phyloP scores from a whole-genome alignment of 306 rosid species.

The Crotalaria pallida region DNA sequence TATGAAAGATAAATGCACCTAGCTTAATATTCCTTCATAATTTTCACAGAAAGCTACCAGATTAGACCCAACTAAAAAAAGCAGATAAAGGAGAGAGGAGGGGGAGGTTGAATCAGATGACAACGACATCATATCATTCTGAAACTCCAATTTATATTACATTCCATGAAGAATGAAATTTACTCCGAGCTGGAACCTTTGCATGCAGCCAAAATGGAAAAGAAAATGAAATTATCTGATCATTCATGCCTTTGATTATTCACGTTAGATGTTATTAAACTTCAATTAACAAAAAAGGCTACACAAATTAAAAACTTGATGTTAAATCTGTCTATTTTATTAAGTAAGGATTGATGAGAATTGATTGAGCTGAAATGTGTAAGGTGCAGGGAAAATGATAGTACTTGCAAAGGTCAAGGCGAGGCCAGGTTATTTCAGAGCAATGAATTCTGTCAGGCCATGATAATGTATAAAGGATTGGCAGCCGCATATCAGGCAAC shows the following conservation, averaged over 20 bases:
- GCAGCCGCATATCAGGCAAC: conserved; percentile 99
- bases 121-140: neutral
- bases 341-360: neutral
- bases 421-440: conserved; percentile 98
- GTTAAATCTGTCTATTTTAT: conserved; percentile 2
- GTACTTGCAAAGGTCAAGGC: conserved; percentile 98
- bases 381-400: conserved; percentile 20
- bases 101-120: neutral
- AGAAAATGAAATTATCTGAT: neutral
- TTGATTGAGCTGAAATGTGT: neutral
- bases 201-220: neutral
- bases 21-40: neutral
- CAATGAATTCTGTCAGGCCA: conserved; percentile 96
- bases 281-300: neutral
- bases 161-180: neutral
- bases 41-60: neutral
- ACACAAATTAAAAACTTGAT: neutral
- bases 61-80: neutral
- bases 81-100: neutral
- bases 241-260: neutral
- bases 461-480: conserved; percentile 92
- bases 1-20: neutral
- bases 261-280: neutral
- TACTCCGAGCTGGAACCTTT: neutral
- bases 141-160: neutral